A percentile compares a stretch with the other conserved stretches of the same genome.
Conservation (phyloP, 1,284 basidiomycete genomes). For the Athelia psychrophila region DNA sequence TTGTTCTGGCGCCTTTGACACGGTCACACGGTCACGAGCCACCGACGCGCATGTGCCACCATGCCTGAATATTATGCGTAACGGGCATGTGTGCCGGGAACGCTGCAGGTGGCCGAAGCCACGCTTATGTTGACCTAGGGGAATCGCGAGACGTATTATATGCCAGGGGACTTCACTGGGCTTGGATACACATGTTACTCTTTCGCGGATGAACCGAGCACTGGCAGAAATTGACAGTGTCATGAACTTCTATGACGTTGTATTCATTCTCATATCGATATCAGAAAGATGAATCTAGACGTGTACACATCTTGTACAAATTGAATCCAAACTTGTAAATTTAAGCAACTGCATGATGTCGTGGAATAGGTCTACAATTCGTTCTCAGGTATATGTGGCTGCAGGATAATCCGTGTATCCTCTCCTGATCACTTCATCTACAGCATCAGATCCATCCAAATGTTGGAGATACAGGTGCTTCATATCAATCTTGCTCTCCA, state of each 20-base stretch:
- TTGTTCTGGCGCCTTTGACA: constrained; percentile 24
- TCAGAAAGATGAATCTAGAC: no score
- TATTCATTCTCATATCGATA: no score
- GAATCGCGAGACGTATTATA: constrained; percentile 19
- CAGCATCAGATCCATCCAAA: constrained; percentile 2
- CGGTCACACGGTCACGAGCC: constrained; percentile 27
- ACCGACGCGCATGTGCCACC: constrained; percentile 7
- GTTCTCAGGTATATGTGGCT: no score
- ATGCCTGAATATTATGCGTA: constrained; percentile 22
- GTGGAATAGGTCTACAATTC: no score
- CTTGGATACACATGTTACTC: constrained; percentile 29
- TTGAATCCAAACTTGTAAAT: no score
- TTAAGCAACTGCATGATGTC: no score
- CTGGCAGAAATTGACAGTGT: no score
- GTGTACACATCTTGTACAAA: no score
- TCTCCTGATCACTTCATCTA: constrained; percentile 6
- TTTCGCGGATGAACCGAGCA: no score
- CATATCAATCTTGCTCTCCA: constrained; percentile 11
- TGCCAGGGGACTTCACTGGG: constrained; percentile 6
- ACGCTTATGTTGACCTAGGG: constrained; percentile 20
- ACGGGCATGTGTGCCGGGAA: constrained; percentile 17
- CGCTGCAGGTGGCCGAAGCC: constrained; percentile 26
- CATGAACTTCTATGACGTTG: no score
- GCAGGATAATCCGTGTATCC: constrained; percentile 23
- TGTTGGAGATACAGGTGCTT: constrained; percentile 9